Percentiles rank a stretch among this genome's conserved stretches.
Evolutionary conservation across 176 grass and related monocot species (phyloP).

Genomic region (Avena sativa): DNA sequence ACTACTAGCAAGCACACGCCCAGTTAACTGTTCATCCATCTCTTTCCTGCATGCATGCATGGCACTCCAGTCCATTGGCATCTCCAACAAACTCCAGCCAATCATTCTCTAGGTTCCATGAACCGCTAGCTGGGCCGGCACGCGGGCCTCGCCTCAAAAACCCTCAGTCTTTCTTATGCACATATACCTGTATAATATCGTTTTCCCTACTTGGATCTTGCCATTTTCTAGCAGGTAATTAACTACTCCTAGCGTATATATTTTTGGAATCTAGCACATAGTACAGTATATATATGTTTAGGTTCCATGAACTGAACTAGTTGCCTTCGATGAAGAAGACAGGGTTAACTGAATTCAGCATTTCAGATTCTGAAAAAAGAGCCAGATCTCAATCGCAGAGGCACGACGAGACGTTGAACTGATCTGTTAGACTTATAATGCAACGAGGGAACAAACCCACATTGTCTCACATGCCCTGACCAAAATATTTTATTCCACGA

Average conservation of each 20-base stretch:
- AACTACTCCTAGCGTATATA: background rate
- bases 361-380: background rate
- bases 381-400: too few species aligned
- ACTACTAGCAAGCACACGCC: constrained; percentile 20
- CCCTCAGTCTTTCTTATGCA: constrained; percentile 16
- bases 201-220: background rate
- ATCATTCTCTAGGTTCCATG: constrained; percentile 60
- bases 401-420: too few species aligned
- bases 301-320: too few species aligned
- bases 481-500: constrained; percentile 41
- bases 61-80: constrained; percentile 2
- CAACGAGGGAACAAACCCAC: constrained; percentile 61
- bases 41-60: constrained; percentile 39
- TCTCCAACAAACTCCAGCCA: constrained; percentile 38
- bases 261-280: background rate
- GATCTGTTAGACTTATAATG: constrained; percentile 42
- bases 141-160: constrained; percentile 25
- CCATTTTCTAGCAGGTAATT: background rate
- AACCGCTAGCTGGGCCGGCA: constrained; percentile 32
- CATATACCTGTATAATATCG: background rate
- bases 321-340: background rate
- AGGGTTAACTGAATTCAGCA: background rate
- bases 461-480: constrained; percentile 63
- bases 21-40: constrained; percentile 44
- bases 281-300: too few species aligned